These are phyloP conservation scores for Xylariaceae sp. DNA, from an alignment of 2,329 filamentous ascomycete species.

Conservation along the genomic window DNA sequence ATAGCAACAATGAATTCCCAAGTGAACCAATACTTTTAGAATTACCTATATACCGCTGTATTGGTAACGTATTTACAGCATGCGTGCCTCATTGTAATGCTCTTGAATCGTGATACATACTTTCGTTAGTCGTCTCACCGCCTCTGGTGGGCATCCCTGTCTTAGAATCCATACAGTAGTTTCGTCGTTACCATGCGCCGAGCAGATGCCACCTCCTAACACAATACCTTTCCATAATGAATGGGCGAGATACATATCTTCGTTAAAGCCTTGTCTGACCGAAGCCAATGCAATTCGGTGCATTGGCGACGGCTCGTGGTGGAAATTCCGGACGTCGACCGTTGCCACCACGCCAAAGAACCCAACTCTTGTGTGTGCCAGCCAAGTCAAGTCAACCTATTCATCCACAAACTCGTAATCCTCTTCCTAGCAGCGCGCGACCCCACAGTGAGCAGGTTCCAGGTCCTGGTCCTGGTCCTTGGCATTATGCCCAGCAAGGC, in stretches of 20 bases:
- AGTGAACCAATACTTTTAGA: slow-evolving; percentile 1
- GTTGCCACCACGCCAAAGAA: background rate
- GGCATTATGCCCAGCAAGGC: background rate
- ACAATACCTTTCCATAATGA: slow-evolving; percentile 8
- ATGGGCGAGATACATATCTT: slow-evolving; percentile 13
- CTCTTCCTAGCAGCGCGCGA: background rate
- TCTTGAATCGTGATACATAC: slow-evolving; percentile 10
- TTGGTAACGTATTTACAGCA: slow-evolving; percentile 3
- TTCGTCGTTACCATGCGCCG: slow-evolving; percentile 13
- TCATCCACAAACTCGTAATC: background rate
- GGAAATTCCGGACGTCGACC: slow-evolving; percentile 1
- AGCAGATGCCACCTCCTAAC: slow-evolving; percentile 9
- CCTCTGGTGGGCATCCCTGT: slow-evolving; percentile 13
- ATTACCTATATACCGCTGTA: slow-evolving; percentile 1
- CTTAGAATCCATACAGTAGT: slow-evolving; percentile 10
- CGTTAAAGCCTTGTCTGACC: slow-evolving; percentile 6
- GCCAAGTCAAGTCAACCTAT: slow-evolving; percentile 12
- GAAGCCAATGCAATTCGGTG: background rate
- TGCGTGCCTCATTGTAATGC: slow-evolving; percentile 3
- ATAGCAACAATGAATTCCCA: too few species aligned
- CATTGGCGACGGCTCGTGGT: background rate
- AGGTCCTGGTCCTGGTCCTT: background rate
- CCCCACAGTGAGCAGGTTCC: background rate
- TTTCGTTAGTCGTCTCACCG: slow-evolving; percentile 10
- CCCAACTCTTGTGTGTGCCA: slow-evolving; percentile 1